These are phyloP conservation scores for Heterobasidion annosum DNA, from an alignment of 1,284 basidiomycete genomes.

Conservation along the genomic window DNA sequence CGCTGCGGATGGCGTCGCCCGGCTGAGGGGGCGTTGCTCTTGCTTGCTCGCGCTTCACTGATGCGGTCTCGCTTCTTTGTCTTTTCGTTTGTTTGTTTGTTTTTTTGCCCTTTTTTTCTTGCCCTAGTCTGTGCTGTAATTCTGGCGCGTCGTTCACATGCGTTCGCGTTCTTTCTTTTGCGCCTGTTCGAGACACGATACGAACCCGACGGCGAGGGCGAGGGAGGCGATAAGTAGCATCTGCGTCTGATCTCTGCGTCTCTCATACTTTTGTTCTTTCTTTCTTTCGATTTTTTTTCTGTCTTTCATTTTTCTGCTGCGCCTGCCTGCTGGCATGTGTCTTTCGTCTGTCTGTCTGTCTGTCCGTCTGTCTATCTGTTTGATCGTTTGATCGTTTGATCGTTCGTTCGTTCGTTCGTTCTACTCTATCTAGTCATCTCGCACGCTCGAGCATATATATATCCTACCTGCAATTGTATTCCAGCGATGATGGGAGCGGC, in stretches of 20 bases:
- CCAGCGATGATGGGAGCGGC: background rate
- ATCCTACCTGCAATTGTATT: background rate
- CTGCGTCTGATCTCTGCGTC: background rate
- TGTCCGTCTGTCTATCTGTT: background rate
- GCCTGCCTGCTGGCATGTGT: background rate
- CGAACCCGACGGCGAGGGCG: no score
- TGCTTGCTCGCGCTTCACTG: background rate
- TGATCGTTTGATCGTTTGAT: no score
- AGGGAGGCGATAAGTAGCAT: no score
- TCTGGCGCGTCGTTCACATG: background rate
- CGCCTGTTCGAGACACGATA: background rate
- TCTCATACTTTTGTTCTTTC: background rate
- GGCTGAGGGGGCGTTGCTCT: background rate
- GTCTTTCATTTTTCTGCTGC: background rate
- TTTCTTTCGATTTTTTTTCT: background rate
- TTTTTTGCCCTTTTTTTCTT: background rate
- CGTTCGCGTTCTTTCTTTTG: background rate
- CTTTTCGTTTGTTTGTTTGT: background rate
- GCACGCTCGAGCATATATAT: background rate
- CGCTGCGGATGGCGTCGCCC: slow-evolving; percentile 38
- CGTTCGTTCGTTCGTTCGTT: no score
- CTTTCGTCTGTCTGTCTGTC: background rate
- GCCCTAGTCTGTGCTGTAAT: background rate
- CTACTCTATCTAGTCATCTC: background rate
- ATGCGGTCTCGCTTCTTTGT: background rate